Evolutionary conservation across 106 monocot species (phyloP), one percentile per base, ranked within the genome.

Genomic region (Posidonia australis): DNA sequence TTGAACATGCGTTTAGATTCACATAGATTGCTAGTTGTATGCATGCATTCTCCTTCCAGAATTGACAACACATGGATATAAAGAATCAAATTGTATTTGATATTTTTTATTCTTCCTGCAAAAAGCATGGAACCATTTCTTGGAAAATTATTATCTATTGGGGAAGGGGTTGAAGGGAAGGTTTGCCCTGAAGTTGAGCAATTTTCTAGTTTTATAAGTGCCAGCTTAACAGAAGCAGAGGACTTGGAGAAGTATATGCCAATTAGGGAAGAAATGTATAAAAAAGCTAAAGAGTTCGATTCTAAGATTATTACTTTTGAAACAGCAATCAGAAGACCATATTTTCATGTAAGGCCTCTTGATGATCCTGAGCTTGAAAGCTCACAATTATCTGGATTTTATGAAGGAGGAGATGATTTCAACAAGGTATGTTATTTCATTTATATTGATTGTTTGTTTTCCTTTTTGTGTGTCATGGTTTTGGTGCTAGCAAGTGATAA

Each of bases 291-390:
- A 78, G 87, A 96, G 82, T 84, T 71, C 58, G 94, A 96, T 68
- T 86, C 84, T 80, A 96, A 90, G 77, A 87, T 96, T 73, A 77
- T 96, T 82, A 77, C 64, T 78, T 96, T 96, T 77, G 94, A 96
- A 87, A 82, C 82, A 84, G 90, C 82, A 74, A 84, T 96, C 57
- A 96, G 84, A 79, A 84, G 94, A 78, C 94, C 94, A 57, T 96
- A 96, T 71, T 96, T 96, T 64, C 94, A 96, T 82, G 84, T 90
- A 63, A 84, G 77, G 74, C 82, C 94, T 63, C 94, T 96, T 71
- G 94, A 96, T 70, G 90, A 86, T 56, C 76, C 83, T 67, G 94
- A 96, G 74, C 94, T 96, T 86, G 94, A 96, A 18, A 96, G 90
- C 57, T 96, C 90, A 96, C 68, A 84, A 69, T 66, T 96, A 96